Evolutionary conservation across 2,329 filamentous ascomycete genomes (phyloP).

Genomic region (Arthrobotrys iridis): DNA sequence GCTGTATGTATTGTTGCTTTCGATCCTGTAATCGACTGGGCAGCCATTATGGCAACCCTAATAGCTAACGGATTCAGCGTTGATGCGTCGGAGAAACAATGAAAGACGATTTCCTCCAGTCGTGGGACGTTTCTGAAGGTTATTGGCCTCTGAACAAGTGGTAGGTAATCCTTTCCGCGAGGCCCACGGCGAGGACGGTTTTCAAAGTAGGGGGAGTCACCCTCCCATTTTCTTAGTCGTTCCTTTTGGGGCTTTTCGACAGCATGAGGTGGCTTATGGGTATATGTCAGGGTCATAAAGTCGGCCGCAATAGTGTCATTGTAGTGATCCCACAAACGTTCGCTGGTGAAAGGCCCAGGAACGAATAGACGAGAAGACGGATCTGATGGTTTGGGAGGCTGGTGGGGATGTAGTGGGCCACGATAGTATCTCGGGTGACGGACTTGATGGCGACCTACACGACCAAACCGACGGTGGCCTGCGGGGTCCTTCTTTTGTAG

Average conservation of each 20-base stretch:
- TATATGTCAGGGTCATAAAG: conserved; percentile 87
- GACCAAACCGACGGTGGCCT: conserved; percentile 62
- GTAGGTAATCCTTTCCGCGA: conserved; percentile 77
- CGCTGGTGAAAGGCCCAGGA: conserved; percentile 88
- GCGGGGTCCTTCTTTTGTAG: conserved; percentile 40
- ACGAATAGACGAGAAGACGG: conserved; percentile 87
- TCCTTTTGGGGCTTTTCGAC: conserved; percentile 68
- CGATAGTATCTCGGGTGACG: conserved; percentile 94
- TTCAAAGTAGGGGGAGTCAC: conserved; percentile 91
- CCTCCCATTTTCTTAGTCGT: conserved; percentile 85
- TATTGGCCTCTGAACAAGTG: conserved; percentile 76
- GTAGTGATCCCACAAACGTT: conserved; percentile 89
- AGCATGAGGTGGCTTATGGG: conserved; percentile 83
- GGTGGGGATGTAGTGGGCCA: conserved; percentile 90
- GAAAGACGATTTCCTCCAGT: conserved; percentile 81
- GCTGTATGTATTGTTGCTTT: conserved; percentile 76
- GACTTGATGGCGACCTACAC: conserved; percentile 77
- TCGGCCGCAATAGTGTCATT: conserved; percentile 86
- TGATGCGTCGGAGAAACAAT: conserved; percentile 75
- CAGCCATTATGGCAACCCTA: conserved; percentile 81
- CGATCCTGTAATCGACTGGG: conserved; percentile 86
- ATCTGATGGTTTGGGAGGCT: conserved; percentile 85
- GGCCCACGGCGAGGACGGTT: conserved; percentile 87
- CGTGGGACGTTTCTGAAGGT: conserved; percentile 86
- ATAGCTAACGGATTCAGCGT: conserved; percentile 77